These are phyloP conservation scores for Podaxis mareebaensis DNA, from an alignment of 768 basidiomycete species.

Conservation along the genomic window DNA sequence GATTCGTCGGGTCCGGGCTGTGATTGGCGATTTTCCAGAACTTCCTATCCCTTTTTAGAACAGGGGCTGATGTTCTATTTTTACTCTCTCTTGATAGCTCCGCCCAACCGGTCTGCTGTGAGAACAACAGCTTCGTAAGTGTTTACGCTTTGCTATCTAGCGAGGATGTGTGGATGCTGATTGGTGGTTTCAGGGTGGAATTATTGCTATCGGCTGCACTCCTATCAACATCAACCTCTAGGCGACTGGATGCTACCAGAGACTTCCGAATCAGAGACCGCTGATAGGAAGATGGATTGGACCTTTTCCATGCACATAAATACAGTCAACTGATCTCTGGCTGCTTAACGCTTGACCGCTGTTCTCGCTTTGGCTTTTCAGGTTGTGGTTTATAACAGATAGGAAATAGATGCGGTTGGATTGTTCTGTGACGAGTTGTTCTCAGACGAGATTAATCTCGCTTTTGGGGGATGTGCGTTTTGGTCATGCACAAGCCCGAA, in stretches of 20 bases:
- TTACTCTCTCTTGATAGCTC: slow-evolving; percentile 15
- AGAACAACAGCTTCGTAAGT: slow-evolving; percentile 36
- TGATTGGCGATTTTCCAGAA: neutral
- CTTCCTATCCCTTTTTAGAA: neutral
- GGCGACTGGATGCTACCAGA: neutral
- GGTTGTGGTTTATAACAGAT: neutral
- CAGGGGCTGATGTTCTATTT: neutral
- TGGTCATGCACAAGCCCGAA: too few relatives aligned
- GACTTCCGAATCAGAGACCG: neutral
- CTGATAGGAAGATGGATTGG: neutral
- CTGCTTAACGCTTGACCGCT: neutral
- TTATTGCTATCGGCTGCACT: slow-evolving; percentile 37
- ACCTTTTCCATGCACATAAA: neutral
- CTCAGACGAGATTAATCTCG: too few relatives aligned
- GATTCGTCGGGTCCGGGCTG: slow-evolving; percentile 5
- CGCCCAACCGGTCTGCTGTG: slow-evolving; percentile 38
- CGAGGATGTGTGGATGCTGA: neutral
- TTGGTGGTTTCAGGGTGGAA: slow-evolving; percentile 27
- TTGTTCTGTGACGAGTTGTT: neutral
- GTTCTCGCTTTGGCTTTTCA: neutral
- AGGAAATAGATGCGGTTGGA: neutral
- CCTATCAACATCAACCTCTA: slow-evolving; percentile 36
- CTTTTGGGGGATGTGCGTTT: too few relatives aligned
- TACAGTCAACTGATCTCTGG: too few relatives aligned
- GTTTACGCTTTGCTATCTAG: neutral